These are phyloP conservation scores for Aspergillus alliaceus DNA, from an alignment of 2,329 filamentous ascomycete species.

Conservation along the genomic window DNA sequence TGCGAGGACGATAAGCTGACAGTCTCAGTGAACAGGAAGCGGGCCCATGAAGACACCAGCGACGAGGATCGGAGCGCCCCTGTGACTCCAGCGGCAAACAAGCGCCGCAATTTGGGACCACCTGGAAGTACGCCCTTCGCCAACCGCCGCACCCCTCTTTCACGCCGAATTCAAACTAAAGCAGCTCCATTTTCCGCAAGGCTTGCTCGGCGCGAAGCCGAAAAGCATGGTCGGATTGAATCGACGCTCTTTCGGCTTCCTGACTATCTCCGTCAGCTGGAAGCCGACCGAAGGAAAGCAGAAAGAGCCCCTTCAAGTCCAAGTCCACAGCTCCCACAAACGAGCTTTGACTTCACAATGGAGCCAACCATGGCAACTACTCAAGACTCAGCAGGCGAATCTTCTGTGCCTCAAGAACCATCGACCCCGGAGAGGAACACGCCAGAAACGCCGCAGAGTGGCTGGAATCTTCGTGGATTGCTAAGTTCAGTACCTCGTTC, in stretches of 20 bases:
- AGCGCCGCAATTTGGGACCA: constrained; percentile 23
- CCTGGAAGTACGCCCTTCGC: constrained; percentile 24
- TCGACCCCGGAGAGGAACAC: constrained; percentile 14
- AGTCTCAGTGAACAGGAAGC: constrained; percentile 20
- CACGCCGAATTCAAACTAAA: constrained; percentile 17
- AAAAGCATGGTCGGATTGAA: constrained; percentile 32
- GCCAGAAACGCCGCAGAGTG: constrained; percentile 18
- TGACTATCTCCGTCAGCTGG: constrained; percentile 31
- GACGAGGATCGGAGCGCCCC: constrained; percentile 8
- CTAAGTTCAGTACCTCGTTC: constrained; percentile 32
- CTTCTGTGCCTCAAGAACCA: constrained; percentile 10
- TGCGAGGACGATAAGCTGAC: background rate
- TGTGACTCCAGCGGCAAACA: constrained; percentile 19
- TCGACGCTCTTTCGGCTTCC: constrained; percentile 36
- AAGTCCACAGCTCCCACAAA: constrained; percentile 9
- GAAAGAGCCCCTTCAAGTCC: constrained; percentile 8
- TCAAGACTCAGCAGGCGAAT: constrained; percentile 1
- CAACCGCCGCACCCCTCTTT: constrained; percentile 15
- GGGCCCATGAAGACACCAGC: constrained; percentile 11
- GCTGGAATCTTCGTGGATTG: constrained; percentile 31
- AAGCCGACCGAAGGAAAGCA: constrained; percentile 24
- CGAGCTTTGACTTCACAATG: constrained; percentile 8
- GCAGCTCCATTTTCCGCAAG: constrained; percentile 30
- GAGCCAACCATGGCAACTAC: constrained; percentile 4
- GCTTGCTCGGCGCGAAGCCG: constrained; percentile 28